Conservation (phyloP, 352 stramenopile genomes). For the Saprolegnia parasitica region DNA sequence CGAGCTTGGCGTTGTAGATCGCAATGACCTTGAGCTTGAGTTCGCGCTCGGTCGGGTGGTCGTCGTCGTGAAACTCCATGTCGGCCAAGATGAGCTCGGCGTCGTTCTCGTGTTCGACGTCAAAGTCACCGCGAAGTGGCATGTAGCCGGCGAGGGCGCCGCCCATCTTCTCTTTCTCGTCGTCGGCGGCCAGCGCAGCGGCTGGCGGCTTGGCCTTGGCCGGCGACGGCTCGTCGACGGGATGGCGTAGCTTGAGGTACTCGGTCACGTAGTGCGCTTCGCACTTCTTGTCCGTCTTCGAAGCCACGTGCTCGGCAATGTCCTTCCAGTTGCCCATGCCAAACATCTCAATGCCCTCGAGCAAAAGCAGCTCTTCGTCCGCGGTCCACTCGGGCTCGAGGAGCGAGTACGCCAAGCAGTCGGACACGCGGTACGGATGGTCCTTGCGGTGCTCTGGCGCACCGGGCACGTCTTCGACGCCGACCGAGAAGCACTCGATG, state of each 20-base stretch:
- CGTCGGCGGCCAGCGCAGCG: neutral
- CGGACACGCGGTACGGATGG: slow-evolving; percentile 75
- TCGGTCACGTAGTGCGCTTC: slow-evolving; percentile 83
- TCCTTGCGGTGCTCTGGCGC: slow-evolving; percentile 62
- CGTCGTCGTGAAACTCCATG: slow-evolving; percentile 92
- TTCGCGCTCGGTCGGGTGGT: slow-evolving; percentile 85
- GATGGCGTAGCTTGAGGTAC: slow-evolving; percentile 44
- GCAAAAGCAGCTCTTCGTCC: slow-evolving; percentile 93
- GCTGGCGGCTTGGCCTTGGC: slow-evolving; percentile 13
- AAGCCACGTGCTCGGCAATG: slow-evolving; percentile 81
- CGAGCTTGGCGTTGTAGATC: slow-evolving; percentile 96
- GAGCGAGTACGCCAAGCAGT: slow-evolving; percentile 75
- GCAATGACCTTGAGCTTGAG: slow-evolving; percentile 95
- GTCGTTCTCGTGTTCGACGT: slow-evolving; percentile 98
- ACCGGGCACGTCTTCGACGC: slow-evolving; percentile 51
- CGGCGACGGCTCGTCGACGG: slow-evolving; percentile 17
- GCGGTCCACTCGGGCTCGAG: slow-evolving; percentile 83
- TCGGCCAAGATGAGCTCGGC: slow-evolving; percentile 94
- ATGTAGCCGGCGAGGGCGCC: slow-evolving; percentile 91
- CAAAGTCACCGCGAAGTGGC: slow-evolving; percentile 95
- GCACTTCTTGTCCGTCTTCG: slow-evolving; percentile 85
- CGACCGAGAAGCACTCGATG: slow-evolving; percentile 92
- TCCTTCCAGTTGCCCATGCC: slow-evolving; percentile 97
- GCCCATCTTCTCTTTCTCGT: slow-evolving; percentile 35
- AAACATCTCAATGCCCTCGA: slow-evolving; percentile 95